A percentile compares a stretch with the other conserved stretches of the same genome.
Conservation (phyloP, 345 rosid species). For the Salix koriyanagi region DNA sequence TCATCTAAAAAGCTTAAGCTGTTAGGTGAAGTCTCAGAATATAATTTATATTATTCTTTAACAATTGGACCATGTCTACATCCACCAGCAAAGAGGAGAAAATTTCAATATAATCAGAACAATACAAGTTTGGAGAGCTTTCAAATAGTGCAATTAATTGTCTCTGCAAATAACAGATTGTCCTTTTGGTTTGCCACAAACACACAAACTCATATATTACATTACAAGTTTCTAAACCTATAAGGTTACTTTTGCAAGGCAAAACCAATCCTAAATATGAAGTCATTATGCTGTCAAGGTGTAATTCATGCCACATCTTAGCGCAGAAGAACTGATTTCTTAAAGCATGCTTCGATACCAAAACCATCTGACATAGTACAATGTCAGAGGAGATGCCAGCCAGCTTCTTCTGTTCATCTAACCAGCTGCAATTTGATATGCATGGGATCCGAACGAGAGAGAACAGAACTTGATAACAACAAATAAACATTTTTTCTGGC, state of each 20-base stretch:
- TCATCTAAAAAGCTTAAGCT: too few species aligned
- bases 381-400: conserved; percentile 66
- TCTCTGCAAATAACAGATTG: neutral
- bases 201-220: neutral
- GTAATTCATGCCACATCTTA: neutral
- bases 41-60: too few species aligned
- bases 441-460: conserved; percentile 1
- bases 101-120: neutral
- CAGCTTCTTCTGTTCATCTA: conserved; percentile 80
- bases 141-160: neutral
- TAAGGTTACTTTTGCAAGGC: neutral
- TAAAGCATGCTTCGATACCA: neutral
- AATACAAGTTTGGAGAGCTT: neutral
- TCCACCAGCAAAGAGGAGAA: neutral
- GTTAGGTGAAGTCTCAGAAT: too few species aligned
- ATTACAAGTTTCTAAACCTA: neutral
- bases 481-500: neutral
- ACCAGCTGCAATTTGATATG: conserved; percentile 48
- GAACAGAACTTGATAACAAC: neutral
- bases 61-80: too few species aligned
- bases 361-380: neutral
- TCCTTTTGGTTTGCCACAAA: neutral
- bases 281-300: neutral
- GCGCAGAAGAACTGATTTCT: neutral
- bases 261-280: neutral